These are phyloP conservation scores for Starmera pachycereana DNA, from an alignment of 805 yeast genomes.

Conservation along the genomic window DNA sequence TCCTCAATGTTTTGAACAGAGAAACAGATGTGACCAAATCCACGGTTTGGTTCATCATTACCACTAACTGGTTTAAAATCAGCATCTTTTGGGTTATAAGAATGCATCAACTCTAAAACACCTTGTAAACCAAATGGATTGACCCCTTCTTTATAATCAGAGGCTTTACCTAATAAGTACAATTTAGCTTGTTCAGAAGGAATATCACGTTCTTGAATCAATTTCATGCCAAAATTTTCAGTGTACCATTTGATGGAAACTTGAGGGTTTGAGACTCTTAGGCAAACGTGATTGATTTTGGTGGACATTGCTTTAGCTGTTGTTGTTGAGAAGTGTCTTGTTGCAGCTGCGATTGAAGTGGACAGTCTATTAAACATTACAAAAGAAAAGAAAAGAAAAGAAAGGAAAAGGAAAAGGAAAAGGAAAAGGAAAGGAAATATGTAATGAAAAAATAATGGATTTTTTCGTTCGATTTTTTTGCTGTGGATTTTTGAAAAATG, in stretches of 20 bases:
- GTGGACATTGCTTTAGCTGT: constrained; percentile 8
- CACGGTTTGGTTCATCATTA: constrained; percentile 73
- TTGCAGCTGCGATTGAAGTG: no score
- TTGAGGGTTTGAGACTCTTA: constrained; percentile 77
- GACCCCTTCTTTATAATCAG: constrained; percentile 1
- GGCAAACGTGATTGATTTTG: constrained; percentile 55
- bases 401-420: no score
- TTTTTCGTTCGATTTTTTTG: no score
- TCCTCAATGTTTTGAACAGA: constrained; percentile 70
- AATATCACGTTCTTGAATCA: constrained; percentile 40
- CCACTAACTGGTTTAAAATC: constrained; percentile 63
- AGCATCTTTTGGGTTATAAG: constrained; percentile 51
- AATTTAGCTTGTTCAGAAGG: constrained; percentile 51
- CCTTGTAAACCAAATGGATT: constrained; percentile 34
- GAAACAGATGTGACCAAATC: constrained; percentile 91
- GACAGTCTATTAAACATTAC: no score
- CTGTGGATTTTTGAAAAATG: no score
- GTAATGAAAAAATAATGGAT: no score
- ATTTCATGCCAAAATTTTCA: constrained; percentile 63
- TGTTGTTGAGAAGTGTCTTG: no score
- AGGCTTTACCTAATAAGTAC: constrained; percentile 50
- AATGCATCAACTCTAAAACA: constrained; percentile 74
- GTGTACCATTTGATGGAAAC: constrained; percentile 64
- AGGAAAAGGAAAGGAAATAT: no score
- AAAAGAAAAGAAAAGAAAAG: no score